Percentiles rank a stretch among this genome's conserved stretches.
These are phyloP conservation scores for Rhododendron vialii DNA, from an alignment of 148 eudicot genomes.

Conservation along the genomic window DNA sequence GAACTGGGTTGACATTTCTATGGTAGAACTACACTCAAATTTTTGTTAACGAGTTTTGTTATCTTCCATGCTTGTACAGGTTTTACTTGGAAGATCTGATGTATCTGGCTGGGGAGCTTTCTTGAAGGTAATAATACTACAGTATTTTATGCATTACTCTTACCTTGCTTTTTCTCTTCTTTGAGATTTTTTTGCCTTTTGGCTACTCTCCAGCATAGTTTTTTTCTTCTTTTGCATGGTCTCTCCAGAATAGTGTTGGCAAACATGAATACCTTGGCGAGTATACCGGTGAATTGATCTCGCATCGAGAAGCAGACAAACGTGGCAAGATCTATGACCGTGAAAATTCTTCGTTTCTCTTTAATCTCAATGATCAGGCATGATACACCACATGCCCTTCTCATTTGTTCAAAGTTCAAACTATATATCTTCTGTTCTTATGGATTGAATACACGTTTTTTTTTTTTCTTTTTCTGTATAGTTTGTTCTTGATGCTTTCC, in stretches of 20 bases:
- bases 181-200: constrained; percentile 18
- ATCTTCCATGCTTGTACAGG: constrained; percentile 38
- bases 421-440: background rate
- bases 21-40: background rate
- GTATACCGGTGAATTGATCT: constrained; percentile 95
- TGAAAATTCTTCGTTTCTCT: constrained; percentile 89
- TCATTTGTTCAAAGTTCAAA: background rate
- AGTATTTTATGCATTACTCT: background rate
- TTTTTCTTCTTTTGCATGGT: background rate
- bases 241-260: constrained; percentile 66
- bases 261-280: constrained; percentile 98
- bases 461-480: constrained; percentile 17
- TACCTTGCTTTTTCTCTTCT: background rate
- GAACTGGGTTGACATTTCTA: background rate
- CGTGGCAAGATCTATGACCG: constrained; percentile 99
- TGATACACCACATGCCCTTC: background rate
- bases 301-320: constrained; percentile 97
- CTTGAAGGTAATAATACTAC: constrained; percentile 57
- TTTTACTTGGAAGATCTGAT: constrained; percentile 91
- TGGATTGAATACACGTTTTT: background rate
- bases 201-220: background rate
- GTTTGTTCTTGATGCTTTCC: constrained; percentile 97
- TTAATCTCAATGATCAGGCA: constrained; percentile 92
- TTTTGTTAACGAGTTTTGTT: background rate
- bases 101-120: constrained; percentile 99